Percentiles rank a stretch among this genome's conserved stretches.
Conservation (phyloP, 2,329 filamentous ascomycete species). For the Exophiala lecanii-corni region DNA sequence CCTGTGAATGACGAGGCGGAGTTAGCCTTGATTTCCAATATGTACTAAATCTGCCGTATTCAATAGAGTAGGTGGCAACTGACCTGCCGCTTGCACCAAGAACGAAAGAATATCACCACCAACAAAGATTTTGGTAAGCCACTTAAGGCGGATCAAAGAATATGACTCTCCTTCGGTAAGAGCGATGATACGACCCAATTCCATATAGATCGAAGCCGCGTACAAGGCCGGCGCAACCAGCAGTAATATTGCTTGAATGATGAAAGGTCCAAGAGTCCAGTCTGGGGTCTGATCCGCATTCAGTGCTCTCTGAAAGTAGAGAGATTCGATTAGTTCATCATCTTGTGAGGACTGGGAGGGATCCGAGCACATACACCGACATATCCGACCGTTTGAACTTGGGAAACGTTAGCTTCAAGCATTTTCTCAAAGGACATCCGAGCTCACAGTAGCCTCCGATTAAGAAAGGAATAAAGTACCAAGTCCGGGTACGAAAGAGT, state of each 20-base stretch:
- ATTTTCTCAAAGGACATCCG: not conserved
- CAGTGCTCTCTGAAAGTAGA: too few species aligned
- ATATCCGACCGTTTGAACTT: slow-evolving; percentile 39
- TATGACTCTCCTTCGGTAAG: slow-evolving; percentile 29
- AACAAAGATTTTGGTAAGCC: slow-evolving; percentile 39
- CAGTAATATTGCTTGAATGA: slow-evolving; percentile 38
- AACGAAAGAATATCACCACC: slow-evolving; percentile 41
- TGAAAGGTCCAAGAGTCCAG: slow-evolving; percentile 23
- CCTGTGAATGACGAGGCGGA: too few species aligned
- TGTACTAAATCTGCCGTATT: too few species aligned
- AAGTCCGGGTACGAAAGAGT: slow-evolving; percentile 27
- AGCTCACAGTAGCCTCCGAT: slow-evolving; percentile 37
- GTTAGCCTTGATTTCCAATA: too few species aligned
- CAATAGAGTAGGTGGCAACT: too few species aligned
- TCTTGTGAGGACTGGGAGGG: slow-evolving; percentile 15
- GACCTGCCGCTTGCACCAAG: slow-evolving; percentile 39
- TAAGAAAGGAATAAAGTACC: slow-evolving; percentile 34
- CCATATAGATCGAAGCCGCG: slow-evolving; percentile 46
- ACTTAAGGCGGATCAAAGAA: slow-evolving; percentile 34
- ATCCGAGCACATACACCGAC: slow-evolving; percentile 29
- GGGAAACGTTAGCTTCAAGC: not conserved
- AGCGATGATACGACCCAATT: slow-evolving; percentile 43
- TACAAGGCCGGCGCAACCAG: slow-evolving; percentile 43
- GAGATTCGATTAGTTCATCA: too few species aligned
- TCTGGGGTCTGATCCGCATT: too few species aligned